phyloP scores from a whole-genome alignment of 805 yeast genomes.

The Starmerella apis region DNA sequence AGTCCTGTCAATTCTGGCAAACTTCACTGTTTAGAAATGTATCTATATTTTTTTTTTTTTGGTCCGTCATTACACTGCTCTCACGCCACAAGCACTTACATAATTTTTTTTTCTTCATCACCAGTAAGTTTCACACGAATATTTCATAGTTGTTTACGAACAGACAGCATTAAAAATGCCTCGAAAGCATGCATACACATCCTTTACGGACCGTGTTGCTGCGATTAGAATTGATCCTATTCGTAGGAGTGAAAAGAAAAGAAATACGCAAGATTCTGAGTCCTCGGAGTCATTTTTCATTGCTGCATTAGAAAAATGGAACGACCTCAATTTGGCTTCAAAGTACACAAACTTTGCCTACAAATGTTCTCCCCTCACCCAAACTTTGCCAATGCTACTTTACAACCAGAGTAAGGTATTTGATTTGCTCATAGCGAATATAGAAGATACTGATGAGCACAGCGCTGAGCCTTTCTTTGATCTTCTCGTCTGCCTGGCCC shows the following conservation, averaged over 20 bases:
- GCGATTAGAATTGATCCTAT: slow-evolving; percentile 70
- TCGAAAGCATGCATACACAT: slow-evolving; percentile 37
- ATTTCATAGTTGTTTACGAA: neutral
- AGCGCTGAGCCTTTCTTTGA: slow-evolving; percentile 77
- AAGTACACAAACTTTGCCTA: slow-evolving; percentile 55
- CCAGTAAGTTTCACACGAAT: neutral
- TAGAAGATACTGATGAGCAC: slow-evolving; percentile 49
- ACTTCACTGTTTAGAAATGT: too few species aligned
- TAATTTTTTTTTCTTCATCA: slow-evolving; percentile 3
- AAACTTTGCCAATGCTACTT: slow-evolving; percentile 70
- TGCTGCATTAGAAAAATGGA: slow-evolving; percentile 76
- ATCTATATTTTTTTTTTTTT: neutral
- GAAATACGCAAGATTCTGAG: slow-evolving; percentile 25
- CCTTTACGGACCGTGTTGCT: slow-evolving; percentile 79
- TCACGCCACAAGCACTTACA: slow-evolving; percentile 3
- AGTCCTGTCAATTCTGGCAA: too few species aligned
- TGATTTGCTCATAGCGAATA: slow-evolving; percentile 39
- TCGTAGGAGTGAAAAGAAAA: slow-evolving; percentile 27
- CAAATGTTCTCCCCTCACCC: slow-evolving; percentile 44
- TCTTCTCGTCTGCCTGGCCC: slow-evolving; percentile 70
- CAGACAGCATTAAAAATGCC: slow-evolving; percentile 4
- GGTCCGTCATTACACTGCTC: neutral
- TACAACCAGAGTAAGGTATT: slow-evolving; percentile 59
- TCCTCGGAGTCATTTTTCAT: slow-evolving; percentile 55
- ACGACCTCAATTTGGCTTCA: slow-evolving; percentile 69